Evolutionary conservation across 2,329 filamentous ascomycete genomes (phyloP), one percentile per base, ranked within the genome.

Genomic region (Sphaceloma murrayae): DNA sequence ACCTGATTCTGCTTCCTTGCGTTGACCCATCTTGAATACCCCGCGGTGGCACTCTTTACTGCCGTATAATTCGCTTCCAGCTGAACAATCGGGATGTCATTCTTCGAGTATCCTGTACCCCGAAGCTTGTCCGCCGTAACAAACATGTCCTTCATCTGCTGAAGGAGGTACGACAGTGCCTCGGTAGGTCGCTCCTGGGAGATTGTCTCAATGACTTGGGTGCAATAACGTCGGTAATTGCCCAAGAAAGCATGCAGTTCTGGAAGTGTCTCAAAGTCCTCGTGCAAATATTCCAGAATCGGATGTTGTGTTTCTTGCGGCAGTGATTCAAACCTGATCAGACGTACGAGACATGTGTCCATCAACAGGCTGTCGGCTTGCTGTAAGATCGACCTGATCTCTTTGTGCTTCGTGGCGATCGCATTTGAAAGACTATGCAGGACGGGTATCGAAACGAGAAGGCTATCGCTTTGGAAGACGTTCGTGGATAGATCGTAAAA

Each of bases 161-260:
- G 70, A n/a, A 98, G 73, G 42, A 96, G 88, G 61, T 95, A 85
- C 30, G 79, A 76, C 51, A 96, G 79, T 1, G 89, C 89, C 49
- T 95, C 88, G 40, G 83, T 76, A 2, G 88, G 78, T 53, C 85
- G 83, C 53, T 84, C 75, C 52, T 84, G 75, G 16, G 93, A 86
- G 50, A 96, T 85, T 11, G 75, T 75, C 62, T 96, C 89, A 45
- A 98, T 86, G 18, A 95, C 76, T 48, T 85, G 81, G 2, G 80
- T 79, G 60, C 87, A 91, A 57, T 94, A 96, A 48, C 91, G 77
- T 29, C 91, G 75, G 61, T 98, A 98, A 58, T 98, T 96, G 3
- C 89, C 87, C 8, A 96, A 73, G 60, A 98, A 98, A 1, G 87
- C 86, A 63, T 98, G 91, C 17, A 87, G 77, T 60, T 98, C 91